These are phyloP conservation scores for Lepidium africanum DNA, from an alignment of 345 rosid genomes.

Conservation along the genomic window DNA sequence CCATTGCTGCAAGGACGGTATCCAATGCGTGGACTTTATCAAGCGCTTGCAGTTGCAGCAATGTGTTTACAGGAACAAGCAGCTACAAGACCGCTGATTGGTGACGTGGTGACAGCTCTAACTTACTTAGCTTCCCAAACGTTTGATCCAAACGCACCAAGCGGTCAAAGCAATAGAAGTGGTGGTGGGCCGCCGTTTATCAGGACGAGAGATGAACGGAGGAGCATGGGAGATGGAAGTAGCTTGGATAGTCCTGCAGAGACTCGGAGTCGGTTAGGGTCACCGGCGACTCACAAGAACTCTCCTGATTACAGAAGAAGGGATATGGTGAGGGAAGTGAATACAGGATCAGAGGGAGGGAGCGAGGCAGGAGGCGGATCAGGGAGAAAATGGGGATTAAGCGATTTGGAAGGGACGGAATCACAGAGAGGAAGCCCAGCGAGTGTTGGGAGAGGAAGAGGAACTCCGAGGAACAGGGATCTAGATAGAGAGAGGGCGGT, in stretches of 20 bases:
- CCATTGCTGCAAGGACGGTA: conserved; percentile 81
- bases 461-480: conserved; percentile 68
- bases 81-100: conserved; percentile 88
- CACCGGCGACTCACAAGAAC: conserved; percentile 68
- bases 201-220: conserved; percentile 57
- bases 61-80: conserved; percentile 99
- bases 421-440: conserved; percentile 72
- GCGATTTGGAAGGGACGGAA: conserved; percentile 55
- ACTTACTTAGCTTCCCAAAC: conserved; percentile 94
- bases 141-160: conserved; percentile 56
- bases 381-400: conserved; percentile 70
- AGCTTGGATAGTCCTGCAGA: conserved; percentile 61
- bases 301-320: conserved; percentile 83
- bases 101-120: conserved; percentile 94
- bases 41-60: conserved; percentile 98
- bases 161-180: conserved; percentile 51
- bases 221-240: conserved; percentile 54
- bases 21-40: conserved; percentile 93
- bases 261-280: conserved; percentile 47
- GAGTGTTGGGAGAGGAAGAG: conserved; percentile 60
- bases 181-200: conserved; percentile 52
- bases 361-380: conserved; percentile 71
- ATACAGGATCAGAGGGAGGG: conserved; percentile 45
- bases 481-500: conserved; percentile 95
- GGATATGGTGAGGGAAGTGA: conserved; percentile 48